These are phyloP conservation scores for Pseudohalonectria lignicola DNA, from an alignment of 2,329 filamentous ascomycete genomes.

Conservation along the genomic window DNA sequence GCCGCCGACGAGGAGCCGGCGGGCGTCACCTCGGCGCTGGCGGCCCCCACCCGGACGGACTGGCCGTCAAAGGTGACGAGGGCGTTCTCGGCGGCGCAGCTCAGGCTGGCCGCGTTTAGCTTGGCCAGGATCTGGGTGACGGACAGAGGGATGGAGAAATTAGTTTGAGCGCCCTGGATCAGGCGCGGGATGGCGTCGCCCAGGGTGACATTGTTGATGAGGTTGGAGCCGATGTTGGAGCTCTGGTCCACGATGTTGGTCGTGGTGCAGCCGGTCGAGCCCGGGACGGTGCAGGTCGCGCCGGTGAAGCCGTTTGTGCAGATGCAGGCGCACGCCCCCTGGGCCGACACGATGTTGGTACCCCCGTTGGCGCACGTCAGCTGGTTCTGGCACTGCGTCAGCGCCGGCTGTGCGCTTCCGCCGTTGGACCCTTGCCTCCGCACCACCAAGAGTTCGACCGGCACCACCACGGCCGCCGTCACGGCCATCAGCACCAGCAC, in stretches of 20 bases:
- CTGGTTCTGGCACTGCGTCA: slow-evolving; percentile 45
- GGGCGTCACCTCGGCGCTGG: slow-evolving; percentile 13
- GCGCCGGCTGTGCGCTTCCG: slow-evolving; percentile 19
- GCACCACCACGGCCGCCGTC: slow-evolving; percentile 73
- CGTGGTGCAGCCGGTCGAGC: slow-evolving; percentile 40
- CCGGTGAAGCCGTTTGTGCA: slow-evolving; percentile 80
- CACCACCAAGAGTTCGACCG: slow-evolving; percentile 54
- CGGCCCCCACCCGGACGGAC: slow-evolving; percentile 22
- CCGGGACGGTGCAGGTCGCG: slow-evolving; percentile 34
- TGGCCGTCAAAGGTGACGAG: slow-evolving; percentile 71
- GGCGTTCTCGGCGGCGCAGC: slow-evolving; percentile 77
- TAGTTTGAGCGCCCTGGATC: slow-evolving; percentile 49
- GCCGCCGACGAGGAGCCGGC: slow-evolving; percentile 2
- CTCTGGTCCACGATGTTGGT: slow-evolving; percentile 24
- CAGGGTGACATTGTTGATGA: slow-evolving; percentile 59
- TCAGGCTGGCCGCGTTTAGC: slow-evolving; percentile 65
- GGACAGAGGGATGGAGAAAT: slow-evolving; percentile 69
- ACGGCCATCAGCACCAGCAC: slow-evolving; percentile 62
- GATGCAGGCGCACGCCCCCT: slow-evolving; percentile 68
- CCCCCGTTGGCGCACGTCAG: slow-evolving; percentile 72
- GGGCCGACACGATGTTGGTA: slow-evolving; percentile 52
- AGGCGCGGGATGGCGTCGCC: slow-evolving; percentile 70
- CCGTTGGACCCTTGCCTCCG: slow-evolving; percentile 36
- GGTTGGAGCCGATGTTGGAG: slow-evolving; percentile 19
- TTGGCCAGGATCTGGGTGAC: slow-evolving; percentile 59